Conservation (phyloP, 208 protist genomes). For the Leishmania arabica region DNA sequence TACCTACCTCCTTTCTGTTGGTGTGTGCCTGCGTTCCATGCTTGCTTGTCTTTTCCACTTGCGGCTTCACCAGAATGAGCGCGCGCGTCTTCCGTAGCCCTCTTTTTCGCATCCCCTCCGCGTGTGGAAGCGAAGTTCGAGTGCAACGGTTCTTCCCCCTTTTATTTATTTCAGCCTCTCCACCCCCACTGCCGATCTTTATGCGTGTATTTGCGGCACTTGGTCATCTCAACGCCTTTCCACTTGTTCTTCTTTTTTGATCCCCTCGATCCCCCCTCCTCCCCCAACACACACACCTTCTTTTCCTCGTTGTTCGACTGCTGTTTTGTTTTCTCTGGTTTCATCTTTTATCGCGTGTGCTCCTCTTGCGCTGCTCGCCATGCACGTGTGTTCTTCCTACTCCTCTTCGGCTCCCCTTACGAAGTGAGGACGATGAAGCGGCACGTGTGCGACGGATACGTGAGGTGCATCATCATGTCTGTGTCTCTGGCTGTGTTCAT, state of each 20-base stretch:
- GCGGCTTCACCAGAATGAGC: not conserved
- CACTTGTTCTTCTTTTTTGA: no score
- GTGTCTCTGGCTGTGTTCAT: not conserved
- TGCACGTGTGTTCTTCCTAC: not conserved
- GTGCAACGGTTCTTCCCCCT: not conserved
- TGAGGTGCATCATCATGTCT: not conserved
- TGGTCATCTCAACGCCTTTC: not conserved
- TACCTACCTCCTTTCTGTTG: not conserved
- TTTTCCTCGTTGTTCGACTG: not conserved
- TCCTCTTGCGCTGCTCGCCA: not conserved
- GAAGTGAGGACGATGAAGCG: not conserved
- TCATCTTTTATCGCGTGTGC: not conserved
- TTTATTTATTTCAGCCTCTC: not conserved
- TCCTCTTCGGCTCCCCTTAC: not conserved
- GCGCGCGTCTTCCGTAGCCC: not conserved
- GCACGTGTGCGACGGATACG: not conserved
- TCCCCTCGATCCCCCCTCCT: not conserved
- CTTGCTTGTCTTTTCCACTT: not conserved
- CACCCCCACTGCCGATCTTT: not conserved
- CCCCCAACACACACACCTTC: not conserved
- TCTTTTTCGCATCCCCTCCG: not conserved
- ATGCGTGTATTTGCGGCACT: not conserved
- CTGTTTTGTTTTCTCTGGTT: not conserved
- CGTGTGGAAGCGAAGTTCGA: not conserved
- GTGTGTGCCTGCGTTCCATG: not conserved